Conservation (phyloP, 257 asterid species). For the Penstemon davidsonii region DNA sequence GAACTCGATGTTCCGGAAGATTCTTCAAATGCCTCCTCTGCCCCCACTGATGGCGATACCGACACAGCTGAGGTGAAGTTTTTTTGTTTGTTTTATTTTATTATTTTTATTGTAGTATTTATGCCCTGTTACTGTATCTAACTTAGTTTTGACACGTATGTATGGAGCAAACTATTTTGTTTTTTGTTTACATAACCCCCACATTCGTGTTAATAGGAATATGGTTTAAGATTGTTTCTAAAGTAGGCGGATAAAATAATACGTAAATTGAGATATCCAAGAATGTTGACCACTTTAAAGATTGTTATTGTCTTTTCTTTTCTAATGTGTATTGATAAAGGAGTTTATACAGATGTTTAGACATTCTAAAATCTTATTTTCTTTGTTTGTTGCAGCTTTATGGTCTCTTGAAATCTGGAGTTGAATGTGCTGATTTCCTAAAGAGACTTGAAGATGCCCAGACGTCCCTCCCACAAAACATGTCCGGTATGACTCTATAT, state of each 20-base stretch:
- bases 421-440: constrained; percentile 84
- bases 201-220: no score
- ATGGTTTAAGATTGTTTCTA: no score
- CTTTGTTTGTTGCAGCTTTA: constrained; percentile 58
- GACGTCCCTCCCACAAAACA: constrained; percentile 61
- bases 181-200: no score
- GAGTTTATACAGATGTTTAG: background rate
- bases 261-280: constrained; percentile 1
- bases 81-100: background rate
- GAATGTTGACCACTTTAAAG: constrained; percentile 14
- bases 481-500: constrained; percentile 52
- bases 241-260: no score
- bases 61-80: constrained; percentile 66
- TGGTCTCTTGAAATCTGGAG: constrained; percentile 79
- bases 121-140: no score
- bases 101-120: no score
- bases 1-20: constrained; percentile 33
- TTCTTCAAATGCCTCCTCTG: constrained; percentile 36
- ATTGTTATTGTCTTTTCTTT: background rate
- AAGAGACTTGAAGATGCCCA: constrained; percentile 79
- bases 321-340: background rate
- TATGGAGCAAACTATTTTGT: no score
- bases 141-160: no score
- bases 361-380: constrained; percentile 27
- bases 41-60: constrained; percentile 37